These are phyloP conservation scores for Jamesozyma piceae DNA, from an alignment of 805 yeast species.

Conservation along the genomic window DNA sequence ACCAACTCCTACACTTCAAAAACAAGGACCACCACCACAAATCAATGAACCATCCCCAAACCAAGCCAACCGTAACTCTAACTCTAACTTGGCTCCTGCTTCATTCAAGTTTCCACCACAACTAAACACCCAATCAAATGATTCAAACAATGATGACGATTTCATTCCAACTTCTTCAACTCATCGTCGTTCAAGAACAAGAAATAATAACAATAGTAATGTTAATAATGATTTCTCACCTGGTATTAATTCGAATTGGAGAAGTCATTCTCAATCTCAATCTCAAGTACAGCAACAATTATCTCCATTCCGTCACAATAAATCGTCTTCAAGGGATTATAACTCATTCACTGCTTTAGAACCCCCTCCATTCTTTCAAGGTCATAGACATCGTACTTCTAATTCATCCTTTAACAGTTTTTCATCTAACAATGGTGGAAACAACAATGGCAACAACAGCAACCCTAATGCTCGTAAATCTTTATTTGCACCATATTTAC, in stretches of 20 bases:
- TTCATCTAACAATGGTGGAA: constrained; percentile 20
- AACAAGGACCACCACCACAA: constrained; percentile 2
- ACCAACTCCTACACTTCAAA: constrained; percentile 24
- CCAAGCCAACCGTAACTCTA: constrained; percentile 14
- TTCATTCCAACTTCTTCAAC: constrained; percentile 22
- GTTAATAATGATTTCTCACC: constrained; percentile 11
- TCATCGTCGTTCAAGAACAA: constrained; percentile 26
- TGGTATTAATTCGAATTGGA: constrained; percentile 55
- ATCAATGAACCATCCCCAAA: not conserved
- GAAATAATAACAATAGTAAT: constrained; percentile 10
- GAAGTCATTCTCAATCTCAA: constrained; percentile 40
- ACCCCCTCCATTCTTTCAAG: constrained; percentile 43
- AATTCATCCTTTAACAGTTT: constrained; percentile 51
- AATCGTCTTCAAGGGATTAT: constrained; percentile 22
- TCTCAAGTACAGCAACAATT: constrained; percentile 16
- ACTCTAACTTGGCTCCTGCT: constrained; percentile 33
- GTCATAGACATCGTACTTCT: constrained; percentile 71
- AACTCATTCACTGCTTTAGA: constrained; percentile 23
- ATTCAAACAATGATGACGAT: constrained; percentile 21
- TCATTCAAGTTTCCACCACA: constrained; percentile 58
- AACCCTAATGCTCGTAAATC: constrained; percentile 55
- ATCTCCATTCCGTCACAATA: constrained; percentile 30
- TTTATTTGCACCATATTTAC: constrained; percentile 89
- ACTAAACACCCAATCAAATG: not conserved
- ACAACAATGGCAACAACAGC: not conserved